Conservation (phyloP, 805 yeast genomes). For the Lachancea quebecensis region DNA sequence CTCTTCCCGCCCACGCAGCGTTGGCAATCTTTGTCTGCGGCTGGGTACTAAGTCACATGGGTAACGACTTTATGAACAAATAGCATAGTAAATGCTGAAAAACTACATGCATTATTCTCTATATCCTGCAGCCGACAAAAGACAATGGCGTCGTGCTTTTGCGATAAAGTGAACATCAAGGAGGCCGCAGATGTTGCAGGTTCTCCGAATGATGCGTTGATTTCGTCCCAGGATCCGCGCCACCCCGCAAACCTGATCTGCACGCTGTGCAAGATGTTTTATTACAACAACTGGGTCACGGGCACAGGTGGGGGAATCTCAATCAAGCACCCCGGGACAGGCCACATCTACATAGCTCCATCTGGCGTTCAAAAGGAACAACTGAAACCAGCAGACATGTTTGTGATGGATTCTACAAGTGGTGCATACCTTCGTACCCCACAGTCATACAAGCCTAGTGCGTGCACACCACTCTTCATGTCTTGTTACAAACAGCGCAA, state of each 20-base stretch:
- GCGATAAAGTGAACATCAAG: neutral
- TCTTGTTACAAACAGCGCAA: slow-evolving; percentile 59
- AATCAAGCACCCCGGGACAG: slow-evolving; percentile 40
- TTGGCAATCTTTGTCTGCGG: too few species aligned
- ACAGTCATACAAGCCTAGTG: slow-evolving; percentile 69
- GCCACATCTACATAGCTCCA: slow-evolving; percentile 72
- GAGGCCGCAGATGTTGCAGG: neutral
- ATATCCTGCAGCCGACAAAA: too few species aligned
- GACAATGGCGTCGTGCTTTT: slow-evolving; percentile 2
- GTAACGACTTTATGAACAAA: too few species aligned
- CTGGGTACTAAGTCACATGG: too few species aligned
- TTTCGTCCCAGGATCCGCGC: slow-evolving; percentile 40
- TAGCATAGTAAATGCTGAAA: too few species aligned
- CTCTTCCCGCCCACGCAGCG: too few species aligned
- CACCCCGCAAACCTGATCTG: slow-evolving; percentile 86
- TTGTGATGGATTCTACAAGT: slow-evolving; percentile 56
- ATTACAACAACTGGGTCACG: slow-evolving; percentile 81
- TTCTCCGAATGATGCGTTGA: slow-evolving; percentile 18
- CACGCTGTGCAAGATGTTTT: slow-evolving; percentile 69
- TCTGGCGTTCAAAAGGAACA: slow-evolving; percentile 95
- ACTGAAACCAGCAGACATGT: slow-evolving; percentile 74
- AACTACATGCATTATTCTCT: too few species aligned
- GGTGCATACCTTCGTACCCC: slow-evolving; percentile 56
- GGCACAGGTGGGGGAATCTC: slow-evolving; percentile 97
- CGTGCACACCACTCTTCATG: slow-evolving; percentile 85